Evolutionary conservation across 2,329 filamentous ascomycete species (phyloP), one percentile per base, ranked within the genome.

Genomic region (Mariannaea elegans): DNA sequence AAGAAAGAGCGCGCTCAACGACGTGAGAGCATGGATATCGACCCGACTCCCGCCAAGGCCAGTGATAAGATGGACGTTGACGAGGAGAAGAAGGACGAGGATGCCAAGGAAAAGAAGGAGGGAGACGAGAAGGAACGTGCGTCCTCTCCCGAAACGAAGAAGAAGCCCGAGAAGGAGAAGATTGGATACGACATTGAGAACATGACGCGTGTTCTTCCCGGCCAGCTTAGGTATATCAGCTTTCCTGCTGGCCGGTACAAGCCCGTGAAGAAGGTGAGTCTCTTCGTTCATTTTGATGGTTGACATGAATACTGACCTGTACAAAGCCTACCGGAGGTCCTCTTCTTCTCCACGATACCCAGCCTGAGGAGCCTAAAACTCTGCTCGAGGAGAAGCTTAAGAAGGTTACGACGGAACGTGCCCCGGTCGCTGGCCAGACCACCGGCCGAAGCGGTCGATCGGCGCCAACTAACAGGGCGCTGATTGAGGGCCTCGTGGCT

Each of bases 161-260:
- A 96, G 85, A 96, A 95, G 83, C 81, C 83, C 0, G 93, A 97
- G 78, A 96, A 95, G 82, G 95, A 99, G 81, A 98, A 97, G 86
- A 86, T 97, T 59, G 95, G 95, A 68, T 97, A 95, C 75, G 93
- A 97, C 65, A 86, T 99, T 63, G 92, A 95, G 74, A 99, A 99
- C 82, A 96, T 99, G 93, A 96, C 91, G 54, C 87, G 95, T 70
- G 93, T 99, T 32, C 86, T 99, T 46, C 95, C 94, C 1, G 87
- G 88, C 45, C 95, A 99, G 80, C 86, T 98, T 72, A 97, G 97
- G 82, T 97, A 94, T 77, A 92, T 99, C 73, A 97, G 88, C 77
- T 97, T 99, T 83, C 88, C 92, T 47, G 87, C 92, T 64, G 91
- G 92, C 44, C 89, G 96, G 69, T 99, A 97, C 79, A 92, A 91